phyloP scores from a whole-genome alignment of 2,329 filamentous ascomycete species.

The Fusarium sp. region DNA sequence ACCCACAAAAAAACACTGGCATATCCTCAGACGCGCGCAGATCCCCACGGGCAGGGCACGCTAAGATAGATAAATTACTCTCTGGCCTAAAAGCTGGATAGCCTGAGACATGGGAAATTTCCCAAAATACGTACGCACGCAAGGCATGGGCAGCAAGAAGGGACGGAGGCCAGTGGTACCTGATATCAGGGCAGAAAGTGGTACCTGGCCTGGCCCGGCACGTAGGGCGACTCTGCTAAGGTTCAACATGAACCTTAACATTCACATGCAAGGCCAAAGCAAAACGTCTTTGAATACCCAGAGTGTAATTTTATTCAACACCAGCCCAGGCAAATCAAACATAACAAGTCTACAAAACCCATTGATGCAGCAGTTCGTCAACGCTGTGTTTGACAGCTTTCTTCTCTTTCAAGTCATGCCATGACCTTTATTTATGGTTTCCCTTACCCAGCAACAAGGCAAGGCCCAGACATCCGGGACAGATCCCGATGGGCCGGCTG shows the following conservation, averaged over 20 bases:
- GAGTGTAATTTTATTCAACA: constrained; percentile 14
- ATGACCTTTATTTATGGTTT: background rate
- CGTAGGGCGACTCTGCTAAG: background rate
- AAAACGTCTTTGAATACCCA: background rate
- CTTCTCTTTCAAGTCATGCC: background rate
- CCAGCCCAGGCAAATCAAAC: background rate
- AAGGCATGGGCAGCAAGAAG: background rate
- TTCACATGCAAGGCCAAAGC: constrained; percentile 19
- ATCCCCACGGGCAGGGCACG: constrained; percentile 41
- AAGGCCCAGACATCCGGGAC: constrained; percentile 20
- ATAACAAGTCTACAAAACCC: background rate
- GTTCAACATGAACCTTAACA: constrained; percentile 7
- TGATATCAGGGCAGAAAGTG: background rate
- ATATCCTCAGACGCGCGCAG: constrained; percentile 16
- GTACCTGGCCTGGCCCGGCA: background rate
- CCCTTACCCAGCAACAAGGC: constrained; percentile 4
- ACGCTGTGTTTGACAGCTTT: background rate
- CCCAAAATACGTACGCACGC: background rate
- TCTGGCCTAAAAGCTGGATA: constrained; percentile 26
- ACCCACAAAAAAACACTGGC: constrained; percentile 14
- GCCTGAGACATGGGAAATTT: constrained; percentile 18
- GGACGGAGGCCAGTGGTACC: background rate
- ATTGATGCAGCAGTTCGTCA: background rate
- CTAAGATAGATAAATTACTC: constrained; percentile 27
- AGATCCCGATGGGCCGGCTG: constrained; percentile 22